Evolutionary conservation across 176 grass and related monocot genomes (phyloP).

Genomic region (Chrysopogon serrulatus): DNA sequence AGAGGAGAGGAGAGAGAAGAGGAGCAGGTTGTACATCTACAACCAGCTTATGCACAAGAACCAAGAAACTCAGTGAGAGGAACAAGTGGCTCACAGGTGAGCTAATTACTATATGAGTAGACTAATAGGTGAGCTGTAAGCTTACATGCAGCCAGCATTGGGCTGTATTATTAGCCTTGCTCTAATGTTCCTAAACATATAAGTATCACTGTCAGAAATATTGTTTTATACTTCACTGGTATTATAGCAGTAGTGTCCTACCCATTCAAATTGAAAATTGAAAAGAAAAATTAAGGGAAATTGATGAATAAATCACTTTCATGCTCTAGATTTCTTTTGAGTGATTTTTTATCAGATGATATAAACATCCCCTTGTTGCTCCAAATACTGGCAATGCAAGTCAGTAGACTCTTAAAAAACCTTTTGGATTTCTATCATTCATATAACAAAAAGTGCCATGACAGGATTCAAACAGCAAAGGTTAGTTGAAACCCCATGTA

Average conservation of each 20-base stretch:
- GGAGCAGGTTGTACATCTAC: too few species aligned
- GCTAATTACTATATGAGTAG: too few species aligned
- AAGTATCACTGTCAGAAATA: background rate
- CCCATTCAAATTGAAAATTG: background rate
- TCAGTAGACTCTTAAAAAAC: background rate
- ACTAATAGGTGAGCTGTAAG: too few species aligned
- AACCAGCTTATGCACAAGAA: too few species aligned
- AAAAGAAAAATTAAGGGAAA: constrained; percentile 13
- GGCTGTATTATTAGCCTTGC: too few species aligned
- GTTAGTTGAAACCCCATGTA: background rate
- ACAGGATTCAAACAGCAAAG: background rate
- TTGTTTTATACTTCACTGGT: background rate
- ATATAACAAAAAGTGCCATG: background rate
- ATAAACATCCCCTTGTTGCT: background rate
- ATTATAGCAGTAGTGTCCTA: background rate
- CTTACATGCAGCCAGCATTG: too few species aligned
- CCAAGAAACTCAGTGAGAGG: too few species aligned
- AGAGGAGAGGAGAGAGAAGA: too few species aligned
- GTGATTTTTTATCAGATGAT: background rate
- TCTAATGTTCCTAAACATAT: background rate
- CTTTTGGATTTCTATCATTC: background rate
- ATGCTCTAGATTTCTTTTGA: background rate
- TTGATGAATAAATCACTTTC: background rate
- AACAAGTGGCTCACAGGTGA: too few species aligned
- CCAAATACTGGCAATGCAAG: background rate